Evolutionary conservation across 2,329 filamentous ascomycete species (phyloP), one percentile per base, ranked within the genome.

Genomic region (Microsporum ferrugineum): DNA sequence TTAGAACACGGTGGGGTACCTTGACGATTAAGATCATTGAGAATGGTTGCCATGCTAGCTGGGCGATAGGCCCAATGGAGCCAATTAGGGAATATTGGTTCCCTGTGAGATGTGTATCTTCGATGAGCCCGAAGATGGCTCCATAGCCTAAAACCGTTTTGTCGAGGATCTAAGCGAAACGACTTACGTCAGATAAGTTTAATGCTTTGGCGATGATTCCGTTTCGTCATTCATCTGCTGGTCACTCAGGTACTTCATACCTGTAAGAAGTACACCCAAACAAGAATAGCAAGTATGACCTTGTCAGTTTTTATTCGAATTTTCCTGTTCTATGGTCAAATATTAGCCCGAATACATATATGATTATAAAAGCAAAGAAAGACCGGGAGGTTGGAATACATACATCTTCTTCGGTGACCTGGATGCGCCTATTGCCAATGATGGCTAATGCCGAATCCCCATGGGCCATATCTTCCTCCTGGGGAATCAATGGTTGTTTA

Each of bases 251-350:
- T 7, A 55, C 4, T 55, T 36, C 31, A 10, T 56, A 67, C 66
- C 62, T 78, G 76, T 8, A 78, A 66, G 63, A 78, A 77, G 62
- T 78, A 78, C 6, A 77, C 74, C 76, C 76, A 78, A n/a, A 74
- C 67, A 6, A 78, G 67, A 23, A 78, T 71, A 12, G 71, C 39
- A 1, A 87, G 75, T 60, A 88, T 83, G 33, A 77, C 76, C 57
- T 76, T 77, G 67, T 87, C 85, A 0, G 83, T 86, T 71, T 86
- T 85, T 47, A 77, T 78, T 31, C 80, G 77, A 63, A 87, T 85
- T 7, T 79, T 78, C 64, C 76, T 79, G 70, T 79, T 81, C 77
- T 79, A 55, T 14, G 43, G 14, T 17, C 29, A 36, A 55, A 17
- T 36, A 36, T 55, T 29, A 55, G 51, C 12, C 6, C 2, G 1